Evolutionary conservation across 257 asterid species (phyloP).

Genomic region (Solanum arcanum): DNA sequence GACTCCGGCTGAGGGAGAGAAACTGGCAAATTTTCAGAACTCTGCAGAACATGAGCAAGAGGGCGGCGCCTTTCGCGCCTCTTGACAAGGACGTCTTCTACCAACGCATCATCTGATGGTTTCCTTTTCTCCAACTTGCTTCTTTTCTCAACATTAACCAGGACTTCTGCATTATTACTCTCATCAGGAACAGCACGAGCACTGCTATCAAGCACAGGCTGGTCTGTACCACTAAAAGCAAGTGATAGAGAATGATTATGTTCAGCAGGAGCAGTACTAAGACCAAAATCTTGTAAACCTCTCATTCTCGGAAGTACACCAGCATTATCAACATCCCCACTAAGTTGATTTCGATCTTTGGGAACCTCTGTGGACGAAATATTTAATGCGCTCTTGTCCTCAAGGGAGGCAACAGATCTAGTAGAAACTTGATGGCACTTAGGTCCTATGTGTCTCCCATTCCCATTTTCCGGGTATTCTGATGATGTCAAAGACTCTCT

Average conservation of each 20-base stretch:
- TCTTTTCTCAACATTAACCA: constrained; percentile 1
- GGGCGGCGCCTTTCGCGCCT: constrained; percentile 17
- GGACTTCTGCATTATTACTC: constrained; percentile 10
- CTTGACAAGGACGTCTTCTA: constrained; percentile 24
- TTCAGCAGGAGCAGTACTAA: constrained; percentile 41
- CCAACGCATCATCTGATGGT: constrained; percentile 9
- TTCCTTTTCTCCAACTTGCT: constrained; percentile 14
- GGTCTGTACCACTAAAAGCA: constrained; percentile 14
- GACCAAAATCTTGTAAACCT: constrained; percentile 84
- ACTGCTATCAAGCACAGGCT: constrained; percentile 5
- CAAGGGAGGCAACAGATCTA: constrained; percentile 25
- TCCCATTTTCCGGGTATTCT: constrained; percentile 30
- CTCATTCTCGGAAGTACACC: constrained; percentile 58
- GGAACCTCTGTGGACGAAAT: constrained; percentile 15
- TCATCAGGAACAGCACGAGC: constrained; percentile 2
- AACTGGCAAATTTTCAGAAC: constrained; percentile 19
- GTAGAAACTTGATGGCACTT: constrained; percentile 26
- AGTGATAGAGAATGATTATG: constrained; percentile 25
- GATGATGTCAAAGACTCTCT: constrained; percentile 19
- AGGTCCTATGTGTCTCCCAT: constrained; percentile 19
- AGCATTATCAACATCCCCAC: constrained; percentile 55
- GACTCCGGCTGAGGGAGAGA: constrained; percentile 20
- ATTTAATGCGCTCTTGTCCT: constrained; percentile 30
- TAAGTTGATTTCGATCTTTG: constrained; percentile 35
- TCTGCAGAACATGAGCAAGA: constrained; percentile 24